A percentile compares a stretch with the other conserved stretches of the same genome.
Conservation (phyloP, 176 grass and related monocot genomes). For the Avena atlantica region DNA sequence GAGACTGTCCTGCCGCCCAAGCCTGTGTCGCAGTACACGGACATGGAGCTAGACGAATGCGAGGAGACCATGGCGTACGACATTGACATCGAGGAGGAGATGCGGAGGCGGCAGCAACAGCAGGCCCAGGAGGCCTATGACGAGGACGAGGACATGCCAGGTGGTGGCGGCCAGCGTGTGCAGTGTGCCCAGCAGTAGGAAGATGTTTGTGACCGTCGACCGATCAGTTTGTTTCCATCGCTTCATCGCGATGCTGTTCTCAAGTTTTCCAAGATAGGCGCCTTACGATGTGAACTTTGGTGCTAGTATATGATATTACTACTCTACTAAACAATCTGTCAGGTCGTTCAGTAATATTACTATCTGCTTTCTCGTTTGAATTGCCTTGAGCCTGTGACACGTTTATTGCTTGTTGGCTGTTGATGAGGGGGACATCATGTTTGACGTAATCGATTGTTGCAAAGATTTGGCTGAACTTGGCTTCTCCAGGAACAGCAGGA, state of each 20-base stretch:
- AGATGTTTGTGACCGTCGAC: not conserved
- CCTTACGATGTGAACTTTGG: not conserved
- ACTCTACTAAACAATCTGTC: not conserved
- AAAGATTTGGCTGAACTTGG: not conserved
- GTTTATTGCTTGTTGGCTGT: not conserved
- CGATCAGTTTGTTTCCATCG: not conserved
- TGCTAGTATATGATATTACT: conserved; percentile 16
- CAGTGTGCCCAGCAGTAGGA: conserved; percentile 87
- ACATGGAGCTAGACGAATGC: conserved; percentile 93
- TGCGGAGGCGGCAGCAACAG: conserved; percentile 73
- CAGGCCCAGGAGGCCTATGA: conserved; percentile 86
- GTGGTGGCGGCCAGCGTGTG: conserved; percentile 70
- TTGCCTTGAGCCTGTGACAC: not conserved
- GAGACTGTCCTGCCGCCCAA: conserved; percentile 62
- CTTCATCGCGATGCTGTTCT: not conserved
- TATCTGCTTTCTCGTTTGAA: not conserved
- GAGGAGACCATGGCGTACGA: conserved; percentile 80
- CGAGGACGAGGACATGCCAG: conserved; percentile 73
- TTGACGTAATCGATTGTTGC: not conserved
- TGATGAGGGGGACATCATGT: not conserved
- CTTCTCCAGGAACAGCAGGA: no score
- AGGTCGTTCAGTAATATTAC: not conserved
- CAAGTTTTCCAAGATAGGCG: conserved; percentile 19
- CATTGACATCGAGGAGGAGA: conserved; percentile 80
- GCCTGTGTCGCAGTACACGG: conserved; percentile 54